Evolutionary conservation across 257 asterid genomes (phyloP), one percentile per base, ranked within the genome.

Genomic region (Scutellaria galericulata): DNA sequence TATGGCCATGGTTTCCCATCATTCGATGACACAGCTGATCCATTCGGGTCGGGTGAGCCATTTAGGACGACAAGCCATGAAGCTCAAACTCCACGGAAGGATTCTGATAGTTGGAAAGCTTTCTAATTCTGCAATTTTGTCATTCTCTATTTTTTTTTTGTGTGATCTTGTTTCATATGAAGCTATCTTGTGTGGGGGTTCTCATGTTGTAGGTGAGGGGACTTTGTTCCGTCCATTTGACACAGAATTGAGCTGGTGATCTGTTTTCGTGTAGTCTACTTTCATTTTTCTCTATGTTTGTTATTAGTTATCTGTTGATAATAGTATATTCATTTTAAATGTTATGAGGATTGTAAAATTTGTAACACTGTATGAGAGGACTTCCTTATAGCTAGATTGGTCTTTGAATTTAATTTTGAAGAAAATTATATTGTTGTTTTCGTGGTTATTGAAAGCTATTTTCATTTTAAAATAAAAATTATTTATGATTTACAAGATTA

Each of bases 41-140:
- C 95, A 0, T 92, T 90, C 35, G 95, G 96, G 7, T 77, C 94
- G 18, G 71, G 70, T 9, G 96, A 27, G 57, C 92, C 94, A 5
- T 92, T 93, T 75, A 83, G 80, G 86, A 72, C 91, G 2, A 79
- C 98, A 3, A 31, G 37, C 37, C 64, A 27, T 10, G 97, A 93
- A 70, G 79, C 80, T 78, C 87, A 86, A 81, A 86, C 93, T 41
- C 85, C 97, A 3, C 83, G 82, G 77, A 91, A 75, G 75, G 95
- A 89, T 69, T 83, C 92, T 8, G 96, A 89, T 76, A 78, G 84
- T 75, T 90, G 96, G 97, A 93, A 82, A 83, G 96, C 98, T 24
- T 93, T 89, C 80, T 93, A 88, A 83, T 50, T 65, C 42, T 63
- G 57, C 24, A 46, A 11, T 44, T 56, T 66, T 66, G 55, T 57